Percentiles rank a stretch among this genome's conserved stretches.
These are phyloP conservation scores for Plasmodium adleri DNA, from an alignment of 169 alveolate genomes.

Conservation along the genomic window DNA sequence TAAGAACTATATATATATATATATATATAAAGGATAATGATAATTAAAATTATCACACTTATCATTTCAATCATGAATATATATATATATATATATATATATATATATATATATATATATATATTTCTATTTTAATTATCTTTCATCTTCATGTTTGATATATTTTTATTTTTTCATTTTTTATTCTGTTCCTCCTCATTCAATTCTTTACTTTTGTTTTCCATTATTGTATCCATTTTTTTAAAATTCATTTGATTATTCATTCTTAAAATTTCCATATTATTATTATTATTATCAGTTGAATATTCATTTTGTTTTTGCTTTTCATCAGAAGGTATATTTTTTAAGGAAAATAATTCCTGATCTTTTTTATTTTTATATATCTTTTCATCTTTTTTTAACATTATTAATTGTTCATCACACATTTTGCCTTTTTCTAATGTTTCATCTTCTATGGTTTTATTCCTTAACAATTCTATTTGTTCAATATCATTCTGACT, in stretches of 20 bases:
- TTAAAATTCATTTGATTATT: neutral
- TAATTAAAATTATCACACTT: too few species aligned
- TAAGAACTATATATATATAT: too few species aligned
- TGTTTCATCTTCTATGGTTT: conserved; percentile 2
- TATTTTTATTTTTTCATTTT: conserved; percentile 2
- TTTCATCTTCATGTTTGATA: neutral
- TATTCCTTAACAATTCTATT: neutral
- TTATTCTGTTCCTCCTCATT: neutral
- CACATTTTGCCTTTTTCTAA: neutral
- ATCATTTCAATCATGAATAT: too few species aligned
- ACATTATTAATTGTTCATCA: neutral
- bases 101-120: neutral
- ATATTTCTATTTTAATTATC: neutral
- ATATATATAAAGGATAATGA: too few species aligned
- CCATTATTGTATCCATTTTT: neutral
- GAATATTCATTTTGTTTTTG: conserved; percentile 15
- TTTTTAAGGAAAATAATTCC: neutral
- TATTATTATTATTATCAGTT: neutral
- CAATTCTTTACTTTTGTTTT: neutral
- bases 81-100: too few species aligned
- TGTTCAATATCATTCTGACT: neutral
- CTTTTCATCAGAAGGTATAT: neutral
- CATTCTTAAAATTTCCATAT: neutral
- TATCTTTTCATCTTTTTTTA: neutral
- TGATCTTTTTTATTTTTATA: neutral